Evolutionary conservation across 345 rosid species (phyloP).

Genomic region (Moricandia arvensis): DNA sequence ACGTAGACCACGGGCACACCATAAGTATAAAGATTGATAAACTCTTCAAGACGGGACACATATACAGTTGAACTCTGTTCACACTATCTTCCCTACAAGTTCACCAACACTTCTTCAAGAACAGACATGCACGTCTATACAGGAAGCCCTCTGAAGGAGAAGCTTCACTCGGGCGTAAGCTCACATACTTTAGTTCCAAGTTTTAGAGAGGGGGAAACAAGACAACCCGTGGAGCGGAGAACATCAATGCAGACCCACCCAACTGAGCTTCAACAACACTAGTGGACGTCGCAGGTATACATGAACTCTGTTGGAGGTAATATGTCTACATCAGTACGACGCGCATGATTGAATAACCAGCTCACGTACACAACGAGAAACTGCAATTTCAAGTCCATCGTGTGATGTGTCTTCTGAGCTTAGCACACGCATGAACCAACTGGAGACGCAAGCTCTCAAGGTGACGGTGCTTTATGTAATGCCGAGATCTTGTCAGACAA

Average conservation of each 20-base stretch:
- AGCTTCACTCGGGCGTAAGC: too few relatives aligned
- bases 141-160: background rate
- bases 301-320: background rate
- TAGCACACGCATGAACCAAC: too few relatives aligned
- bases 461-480: background rate
- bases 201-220: background rate
- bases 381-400: background rate
- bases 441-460: background rate
- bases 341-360: background rate
- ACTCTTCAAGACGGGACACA: background rate
- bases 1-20: background rate
- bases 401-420: background rate
- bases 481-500: background rate
- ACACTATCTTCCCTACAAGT: accelerated
- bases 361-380: background rate
- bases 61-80: background rate
- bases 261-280: background rate
- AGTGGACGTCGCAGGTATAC: background rate
- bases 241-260: background rate
- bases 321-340: background rate
- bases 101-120: background rate
- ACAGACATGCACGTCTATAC: background rate
- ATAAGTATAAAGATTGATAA: background rate
- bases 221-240: background rate
- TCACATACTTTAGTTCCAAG: background rate